Percentiles rank a stretch among this genome's conserved stretches.
phyloP scores from a whole-genome alignment of 2,329 filamentous ascomycete species.

The Fusarium sp. region DNA sequence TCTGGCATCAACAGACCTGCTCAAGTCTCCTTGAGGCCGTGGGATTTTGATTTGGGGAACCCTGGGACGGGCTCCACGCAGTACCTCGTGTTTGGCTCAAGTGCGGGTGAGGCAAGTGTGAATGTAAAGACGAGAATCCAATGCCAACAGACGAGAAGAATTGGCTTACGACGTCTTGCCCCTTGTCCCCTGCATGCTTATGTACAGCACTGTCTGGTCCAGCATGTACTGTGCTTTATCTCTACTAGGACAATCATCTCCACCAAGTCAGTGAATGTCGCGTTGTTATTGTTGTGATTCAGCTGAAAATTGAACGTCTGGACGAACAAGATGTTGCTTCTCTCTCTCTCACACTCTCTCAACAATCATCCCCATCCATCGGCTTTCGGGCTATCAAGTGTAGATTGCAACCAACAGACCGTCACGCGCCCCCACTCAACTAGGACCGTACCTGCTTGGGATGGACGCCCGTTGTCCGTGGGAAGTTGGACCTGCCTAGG shows the following conservation, averaged over 20 bases:
- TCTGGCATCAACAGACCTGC: constrained; percentile 47
- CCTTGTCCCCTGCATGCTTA: constrained; percentile 40
- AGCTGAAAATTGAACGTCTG: constrained; percentile 7
- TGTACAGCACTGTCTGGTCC: constrained; percentile 10
- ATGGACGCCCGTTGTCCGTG: neutral
- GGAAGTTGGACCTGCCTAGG: neutral
- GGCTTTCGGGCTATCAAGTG: constrained; percentile 21
- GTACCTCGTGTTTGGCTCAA: constrained; percentile 44
- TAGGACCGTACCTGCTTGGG: neutral
- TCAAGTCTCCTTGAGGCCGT: constrained; percentile 40
- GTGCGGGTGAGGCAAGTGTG: constrained; percentile 34
- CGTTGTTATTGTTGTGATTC: constrained; percentile 15
- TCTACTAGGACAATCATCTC: constrained; percentile 28
- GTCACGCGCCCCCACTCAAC: constrained; percentile 16
- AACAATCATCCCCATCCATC: constrained; percentile 4
- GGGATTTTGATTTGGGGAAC: constrained; percentile 48
- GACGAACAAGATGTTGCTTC: constrained; percentile 2
- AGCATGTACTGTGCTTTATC: constrained; percentile 15
- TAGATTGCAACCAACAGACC: constrained; percentile 26
- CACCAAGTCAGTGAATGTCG: constrained; percentile 21
- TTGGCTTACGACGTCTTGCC: constrained; percentile 39
- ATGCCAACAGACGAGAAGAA: constrained; percentile 13
- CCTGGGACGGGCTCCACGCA: constrained; percentile 44
- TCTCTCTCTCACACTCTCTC: constrained; percentile 7
- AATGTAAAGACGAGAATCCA: constrained; percentile 18